Base-by-base conservation (phyloP, 2,329 filamentous ascomycete genomes). In the Cercospora nicotianae region DNA sequence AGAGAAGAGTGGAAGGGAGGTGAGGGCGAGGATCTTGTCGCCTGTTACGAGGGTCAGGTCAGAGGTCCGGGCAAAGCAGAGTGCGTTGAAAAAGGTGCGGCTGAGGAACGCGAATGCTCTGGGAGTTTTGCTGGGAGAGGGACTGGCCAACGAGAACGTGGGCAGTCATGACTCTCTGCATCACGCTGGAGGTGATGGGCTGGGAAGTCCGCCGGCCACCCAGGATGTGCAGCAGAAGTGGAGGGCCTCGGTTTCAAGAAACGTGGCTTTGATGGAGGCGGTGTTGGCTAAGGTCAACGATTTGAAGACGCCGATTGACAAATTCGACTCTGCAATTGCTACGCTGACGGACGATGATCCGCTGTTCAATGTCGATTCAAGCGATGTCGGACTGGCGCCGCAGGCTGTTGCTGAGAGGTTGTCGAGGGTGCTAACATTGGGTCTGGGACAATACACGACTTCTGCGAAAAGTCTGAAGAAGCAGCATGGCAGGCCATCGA, bases 41-140 rank as follows among this genome's bases (percentile, higher is more conserved):
- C 94, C 94, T 0, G 86, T 98, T 68, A 90, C 92, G 2, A 81
- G 91, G 42, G 89, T 90, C 67, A 87, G 92, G 16, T 85, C 89
- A 2, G 90, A 97, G 77, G 92, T 92, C 9, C 86, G 90, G 58
- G 83, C 83, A 68, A 97, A 96, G 78, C 90, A 91, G 75, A 85
- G 86, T 3, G 86, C 86, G 20, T 83, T 98, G 60, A 90, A 87
- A 75, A 88, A 87, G 73, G 83, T 96, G 71, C 87, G 91, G 58
- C 87, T 94, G 75, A 88, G 94, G 79, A 93, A 92, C 65, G 92
- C 94, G 1, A 94, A 92, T 75, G 92, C 92, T 1, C 84, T 98
- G 3, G 95, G 95, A 16, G 87, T 97, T 4, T 82, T 99, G 28
- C 89, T 97, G 73, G 92, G 94, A 65, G 93, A 97, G 77, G 93